Conservation (phyloP, 2,329 filamentous ascomycete species). For the Aspergillus amoenus region DNA sequence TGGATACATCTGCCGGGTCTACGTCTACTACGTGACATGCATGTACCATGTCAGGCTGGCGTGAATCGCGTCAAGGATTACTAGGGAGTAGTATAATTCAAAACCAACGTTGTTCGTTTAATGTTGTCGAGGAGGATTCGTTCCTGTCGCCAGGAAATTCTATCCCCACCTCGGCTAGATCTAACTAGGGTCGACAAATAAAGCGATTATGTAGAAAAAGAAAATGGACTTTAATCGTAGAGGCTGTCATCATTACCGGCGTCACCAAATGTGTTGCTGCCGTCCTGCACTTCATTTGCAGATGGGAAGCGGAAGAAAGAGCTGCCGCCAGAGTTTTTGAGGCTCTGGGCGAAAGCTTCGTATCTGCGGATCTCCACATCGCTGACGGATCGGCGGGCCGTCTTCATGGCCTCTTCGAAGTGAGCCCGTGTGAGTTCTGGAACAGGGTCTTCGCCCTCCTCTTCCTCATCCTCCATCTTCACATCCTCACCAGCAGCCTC, state of each 20-base stretch:
- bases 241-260: constrained; percentile 94
- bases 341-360: constrained; percentile 96
- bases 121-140: constrained; percentile 6
- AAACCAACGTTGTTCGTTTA: constrained; percentile 13
- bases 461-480: constrained; percentile 70
- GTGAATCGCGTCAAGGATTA: not conserved
- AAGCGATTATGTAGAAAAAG: constrained; percentile 49
- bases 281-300: constrained; percentile 56
- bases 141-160: constrained; percentile 18
- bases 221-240: constrained; percentile 70
- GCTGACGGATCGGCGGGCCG: constrained; percentile 87
- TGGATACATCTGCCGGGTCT: not conserved
- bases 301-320: constrained; percentile 96
- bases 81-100: constrained; percentile 15
- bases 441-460: constrained; percentile 76
- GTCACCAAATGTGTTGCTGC: constrained; percentile 68
- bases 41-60: not conserved
- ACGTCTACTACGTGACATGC: not conserved
- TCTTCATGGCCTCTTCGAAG: constrained; percentile 98
- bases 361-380: constrained; percentile 98
- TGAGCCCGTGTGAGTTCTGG: constrained; percentile 94
- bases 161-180: constrained; percentile 23
- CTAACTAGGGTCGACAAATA: constrained; percentile 24
- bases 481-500: constrained; percentile 75
- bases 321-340: constrained; percentile 96